Conservation (phyloP, 305 asterid species). For the Andrographis paniculata region DNA sequence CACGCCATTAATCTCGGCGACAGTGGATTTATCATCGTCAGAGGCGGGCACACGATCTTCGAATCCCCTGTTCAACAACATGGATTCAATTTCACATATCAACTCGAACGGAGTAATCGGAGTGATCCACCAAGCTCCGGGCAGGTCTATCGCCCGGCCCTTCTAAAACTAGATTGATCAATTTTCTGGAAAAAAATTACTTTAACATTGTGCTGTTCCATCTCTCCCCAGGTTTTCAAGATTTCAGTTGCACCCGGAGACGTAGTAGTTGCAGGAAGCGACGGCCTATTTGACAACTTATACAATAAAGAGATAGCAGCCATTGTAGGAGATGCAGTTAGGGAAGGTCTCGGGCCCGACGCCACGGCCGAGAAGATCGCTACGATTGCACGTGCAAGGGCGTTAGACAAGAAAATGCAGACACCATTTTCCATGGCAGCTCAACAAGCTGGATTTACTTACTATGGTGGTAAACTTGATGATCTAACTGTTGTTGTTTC, state of each 20-base stretch:
- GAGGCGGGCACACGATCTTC: slow-evolving; percentile 54
- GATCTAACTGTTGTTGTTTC: slow-evolving; percentile 80
- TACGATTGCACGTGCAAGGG: slow-evolving; percentile 50
- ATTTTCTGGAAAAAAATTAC: not conserved
- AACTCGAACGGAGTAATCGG: slow-evolving; percentile 45
- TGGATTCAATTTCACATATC: slow-evolving; percentile 75
- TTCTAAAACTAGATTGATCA: not conserved
- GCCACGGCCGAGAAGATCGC: slow-evolving; percentile 56
- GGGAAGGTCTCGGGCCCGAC: slow-evolving; percentile 42
- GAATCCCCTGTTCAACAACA: slow-evolving; percentile 78
- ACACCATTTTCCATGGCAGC: slow-evolving; percentile 74
- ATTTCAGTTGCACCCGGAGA: slow-evolving; percentile 64
- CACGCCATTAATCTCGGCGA: slow-evolving; percentile 93
- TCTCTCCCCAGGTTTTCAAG: slow-evolving; percentile 66
- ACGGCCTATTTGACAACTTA: slow-evolving; percentile 78
- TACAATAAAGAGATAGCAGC: slow-evolving; percentile 48
- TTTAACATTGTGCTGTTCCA: no score
- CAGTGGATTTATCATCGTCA: slow-evolving; percentile 67
- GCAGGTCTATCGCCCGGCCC: slow-evolving; percentile 36
- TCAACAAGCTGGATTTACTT: slow-evolving; percentile 50
- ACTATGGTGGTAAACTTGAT: slow-evolving; percentile 77
- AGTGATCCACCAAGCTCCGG: slow-evolving; percentile 69
- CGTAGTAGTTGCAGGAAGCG: slow-evolving; percentile 74
- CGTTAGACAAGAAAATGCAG: slow-evolving; percentile 37
- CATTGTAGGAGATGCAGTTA: slow-evolving; percentile 42